A percentile compares a stretch with the other conserved stretches of the same genome.
These are phyloP conservation scores for Didymosphaeria variabile DNA, from an alignment of 2,329 filamentous ascomycete species.

Conservation along the genomic window DNA sequence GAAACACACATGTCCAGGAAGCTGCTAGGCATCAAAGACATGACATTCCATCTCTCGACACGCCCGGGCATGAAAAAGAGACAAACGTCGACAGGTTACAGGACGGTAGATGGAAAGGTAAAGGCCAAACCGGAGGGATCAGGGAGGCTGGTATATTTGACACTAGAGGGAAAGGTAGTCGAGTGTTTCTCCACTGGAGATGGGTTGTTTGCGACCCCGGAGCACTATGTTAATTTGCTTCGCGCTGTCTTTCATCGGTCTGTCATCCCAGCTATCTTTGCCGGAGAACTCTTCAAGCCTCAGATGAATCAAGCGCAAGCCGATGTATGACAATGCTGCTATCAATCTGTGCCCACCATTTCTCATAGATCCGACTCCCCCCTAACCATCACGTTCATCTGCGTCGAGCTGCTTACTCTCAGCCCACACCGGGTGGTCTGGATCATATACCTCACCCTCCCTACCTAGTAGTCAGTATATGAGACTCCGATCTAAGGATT, in stretches of 20 bases:
- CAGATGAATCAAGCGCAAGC: conserved; percentile 33
- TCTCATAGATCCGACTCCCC: background rate
- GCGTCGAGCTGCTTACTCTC: background rate
- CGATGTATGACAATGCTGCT: no score
- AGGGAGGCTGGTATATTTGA: background rate
- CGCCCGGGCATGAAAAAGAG: background rate
- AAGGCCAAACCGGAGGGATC: background rate
- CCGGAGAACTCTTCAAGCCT: conserved; percentile 43
- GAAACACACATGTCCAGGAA: background rate
- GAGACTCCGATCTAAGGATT: no score
- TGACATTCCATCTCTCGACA: background rate
- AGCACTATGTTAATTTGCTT: conserved; percentile 45
- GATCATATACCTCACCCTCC: conserved; percentile 7
- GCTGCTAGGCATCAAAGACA: background rate
- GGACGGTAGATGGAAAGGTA: background rate
- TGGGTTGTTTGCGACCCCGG: conserved; percentile 29
- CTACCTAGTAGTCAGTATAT: background rate
- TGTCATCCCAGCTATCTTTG: conserved; percentile 35
- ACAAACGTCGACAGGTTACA: background rate
- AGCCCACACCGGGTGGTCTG: background rate
- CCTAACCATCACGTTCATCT: no score
- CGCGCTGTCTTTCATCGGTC: conserved; percentile 38
- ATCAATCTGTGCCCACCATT: no score
- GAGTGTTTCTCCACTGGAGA: conserved; percentile 39
- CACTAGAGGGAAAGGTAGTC: background rate